A percentile compares a stretch with the other conserved stretches of the same genome.
Evolutionary conservation across 2,329 filamentous ascomycete species (phyloP).

Genomic region (Apiospora phragmitis): DNA sequence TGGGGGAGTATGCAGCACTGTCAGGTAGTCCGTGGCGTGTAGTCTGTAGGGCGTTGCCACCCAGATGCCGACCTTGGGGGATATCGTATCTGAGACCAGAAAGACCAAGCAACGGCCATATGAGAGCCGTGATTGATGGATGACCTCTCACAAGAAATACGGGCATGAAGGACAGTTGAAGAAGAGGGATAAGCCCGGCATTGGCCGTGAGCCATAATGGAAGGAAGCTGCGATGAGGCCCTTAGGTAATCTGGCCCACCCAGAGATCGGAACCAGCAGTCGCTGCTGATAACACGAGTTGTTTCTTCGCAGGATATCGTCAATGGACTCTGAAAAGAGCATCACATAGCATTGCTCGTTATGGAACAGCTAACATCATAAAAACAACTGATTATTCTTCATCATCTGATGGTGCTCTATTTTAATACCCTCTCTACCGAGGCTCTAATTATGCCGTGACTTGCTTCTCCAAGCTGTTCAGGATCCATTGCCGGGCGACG

Average conservation of each 20-base stretch:
- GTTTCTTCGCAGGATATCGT: background rate
- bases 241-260: background rate
- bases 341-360: background rate
- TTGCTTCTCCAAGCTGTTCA: slow-evolving; percentile 6
- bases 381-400: background rate
- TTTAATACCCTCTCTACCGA: background rate
- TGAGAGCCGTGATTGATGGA: background rate
- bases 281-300: too few relatives aligned
- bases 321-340: background rate
- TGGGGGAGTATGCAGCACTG: background rate
- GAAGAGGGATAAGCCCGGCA: background rate
- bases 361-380: background rate
- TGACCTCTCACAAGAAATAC: background rate
- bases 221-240: background rate
- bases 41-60: background rate
- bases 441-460: slow-evolving; percentile 1
- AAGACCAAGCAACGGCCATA: background rate
- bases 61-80: background rate
- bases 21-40: background rate
- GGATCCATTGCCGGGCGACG: background rate
- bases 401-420: background rate
- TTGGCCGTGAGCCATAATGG: background rate
- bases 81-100: background rate
- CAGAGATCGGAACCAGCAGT: background rate
- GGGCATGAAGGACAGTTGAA: background rate